Evolutionary conservation across 139 green algal genomes (phyloP).

Genomic region (Auxenochlorella pyrenoidosa): DNA sequence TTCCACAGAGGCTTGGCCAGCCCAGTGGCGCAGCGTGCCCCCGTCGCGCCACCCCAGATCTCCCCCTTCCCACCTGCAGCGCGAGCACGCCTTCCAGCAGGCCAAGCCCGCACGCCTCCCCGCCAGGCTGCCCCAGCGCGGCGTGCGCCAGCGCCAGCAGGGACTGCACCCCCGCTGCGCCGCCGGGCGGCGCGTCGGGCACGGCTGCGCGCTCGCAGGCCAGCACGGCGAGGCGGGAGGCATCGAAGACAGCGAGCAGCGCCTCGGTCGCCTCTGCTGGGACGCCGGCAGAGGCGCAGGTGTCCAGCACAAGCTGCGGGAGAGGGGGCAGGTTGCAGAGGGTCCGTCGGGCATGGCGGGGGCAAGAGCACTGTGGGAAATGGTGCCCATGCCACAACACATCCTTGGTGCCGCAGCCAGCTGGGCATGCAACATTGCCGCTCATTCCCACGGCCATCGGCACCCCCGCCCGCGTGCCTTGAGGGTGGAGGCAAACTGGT

Average conservation of each 20-base stretch:
- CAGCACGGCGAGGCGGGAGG: constrained; percentile 37
- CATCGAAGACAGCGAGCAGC: constrained; percentile 41
- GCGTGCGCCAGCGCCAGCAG: constrained; percentile 32
- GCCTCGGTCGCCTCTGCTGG: background rate
- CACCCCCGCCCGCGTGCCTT: background rate
- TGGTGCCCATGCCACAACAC: too few species aligned
- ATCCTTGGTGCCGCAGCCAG: too few species aligned
- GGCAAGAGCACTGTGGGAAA: too few species aligned
- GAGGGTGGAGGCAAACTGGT: constrained; percentile 32
- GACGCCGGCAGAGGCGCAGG: constrained; percentile 21
- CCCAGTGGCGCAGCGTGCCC: too few species aligned
- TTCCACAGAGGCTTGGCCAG: too few species aligned
- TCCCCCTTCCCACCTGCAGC: background rate
- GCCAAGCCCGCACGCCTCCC: constrained; percentile 5
- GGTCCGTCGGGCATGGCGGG: background rate
- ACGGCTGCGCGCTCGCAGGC: constrained; percentile 6
- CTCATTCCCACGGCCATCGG: too few species aligned
- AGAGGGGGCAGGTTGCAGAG: background rate
- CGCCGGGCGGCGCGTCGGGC: background rate
- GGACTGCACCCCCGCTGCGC: constrained; percentile 26
- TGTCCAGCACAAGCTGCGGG: constrained; percentile 27
- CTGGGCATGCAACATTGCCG: too few species aligned
- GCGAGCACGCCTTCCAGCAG: constrained; percentile 49
- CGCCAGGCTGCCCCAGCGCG: constrained; percentile 34
- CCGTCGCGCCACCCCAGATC: too few species aligned